phyloP scores from a whole-genome alignment of 2,329 filamentous ascomycete species.

The Nannizziopsis barbatae region DNA sequence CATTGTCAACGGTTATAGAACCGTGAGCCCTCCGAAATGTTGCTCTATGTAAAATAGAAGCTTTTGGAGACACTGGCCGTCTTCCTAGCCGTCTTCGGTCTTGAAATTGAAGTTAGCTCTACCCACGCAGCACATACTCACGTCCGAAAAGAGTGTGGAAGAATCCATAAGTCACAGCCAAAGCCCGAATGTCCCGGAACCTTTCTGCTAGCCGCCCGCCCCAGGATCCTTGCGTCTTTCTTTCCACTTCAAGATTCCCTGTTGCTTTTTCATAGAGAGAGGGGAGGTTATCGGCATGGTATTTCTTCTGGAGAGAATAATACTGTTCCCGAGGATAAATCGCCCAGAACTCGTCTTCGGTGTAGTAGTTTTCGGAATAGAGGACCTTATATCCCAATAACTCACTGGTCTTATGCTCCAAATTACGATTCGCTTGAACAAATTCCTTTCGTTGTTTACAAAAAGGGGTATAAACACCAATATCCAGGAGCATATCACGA shows the following conservation, averaged over 20 bases:
- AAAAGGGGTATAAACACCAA: slow-evolving; percentile 70
- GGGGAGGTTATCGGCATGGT: slow-evolving; percentile 27
- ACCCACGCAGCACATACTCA: slow-evolving; percentile 1
- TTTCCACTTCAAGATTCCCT: slow-evolving; percentile 6
- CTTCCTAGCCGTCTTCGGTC: no score
- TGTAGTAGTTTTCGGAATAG: slow-evolving; percentile 77
- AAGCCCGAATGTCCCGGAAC: slow-evolving; percentile 2
- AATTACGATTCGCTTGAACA: slow-evolving; percentile 54
- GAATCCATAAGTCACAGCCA: slow-evolving; percentile 1
- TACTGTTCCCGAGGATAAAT: slow-evolving; percentile 33
- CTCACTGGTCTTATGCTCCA: slow-evolving; percentile 58
- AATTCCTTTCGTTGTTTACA: slow-evolving; percentile 47
- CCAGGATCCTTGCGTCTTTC: slow-evolving; percentile 1
- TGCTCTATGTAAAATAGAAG: no score
- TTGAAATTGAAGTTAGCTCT: not conserved
- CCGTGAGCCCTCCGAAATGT: no score
- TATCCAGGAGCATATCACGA: slow-evolving; percentile 31
- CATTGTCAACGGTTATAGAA: no score
- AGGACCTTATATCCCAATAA: slow-evolving; percentile 76
- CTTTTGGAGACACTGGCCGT: no score
- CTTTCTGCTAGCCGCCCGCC: not conserved
- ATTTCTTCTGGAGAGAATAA: slow-evolving; percentile 29
- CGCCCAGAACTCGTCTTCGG: slow-evolving; percentile 41
- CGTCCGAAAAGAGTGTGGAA: not conserved
- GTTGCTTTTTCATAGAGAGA: slow-evolving; percentile 30